Evolutionary conservation across 805 yeast genomes (phyloP).

Genomic region (Priceomyces haplophilus): DNA sequence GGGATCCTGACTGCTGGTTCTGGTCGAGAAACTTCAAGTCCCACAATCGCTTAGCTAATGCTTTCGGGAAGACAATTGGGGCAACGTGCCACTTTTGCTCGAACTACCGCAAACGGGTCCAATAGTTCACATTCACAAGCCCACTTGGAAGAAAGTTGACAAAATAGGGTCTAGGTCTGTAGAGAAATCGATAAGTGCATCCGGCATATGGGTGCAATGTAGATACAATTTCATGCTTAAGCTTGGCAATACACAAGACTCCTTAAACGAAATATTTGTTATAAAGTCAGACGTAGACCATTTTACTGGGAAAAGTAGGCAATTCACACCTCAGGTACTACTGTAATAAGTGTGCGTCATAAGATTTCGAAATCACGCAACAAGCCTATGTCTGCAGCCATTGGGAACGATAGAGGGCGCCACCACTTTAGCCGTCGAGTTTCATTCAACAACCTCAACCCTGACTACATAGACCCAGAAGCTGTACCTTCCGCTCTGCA

Average conservation of each 20-base stretch:
- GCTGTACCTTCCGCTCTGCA: neutral
- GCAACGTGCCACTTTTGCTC: too few relatives aligned
- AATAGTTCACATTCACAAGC: too few relatives aligned
- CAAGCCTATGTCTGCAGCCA: constrained; percentile 3
- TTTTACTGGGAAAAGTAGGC: neutral
- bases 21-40: neutral
- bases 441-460: constrained; percentile 42
- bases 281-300: neutral
- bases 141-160: neutral
- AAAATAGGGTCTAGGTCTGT: neutral
- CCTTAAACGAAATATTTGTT: neutral
- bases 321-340: neutral
- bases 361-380: neutral
- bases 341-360: too few relatives aligned
- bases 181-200: neutral
- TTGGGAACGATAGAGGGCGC: constrained; percentile 2
- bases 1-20: neutral
- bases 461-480: constrained; percentile 23
- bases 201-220: neutral
- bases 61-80: too few relatives aligned
- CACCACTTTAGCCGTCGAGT: constrained; percentile 34
- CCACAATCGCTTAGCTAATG: too few relatives aligned
- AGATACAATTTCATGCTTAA: neutral
- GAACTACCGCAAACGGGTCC: too few relatives aligned
- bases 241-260: neutral